Conservation (phyloP, 345 rosid species). For the Boechera stricta region DNA sequence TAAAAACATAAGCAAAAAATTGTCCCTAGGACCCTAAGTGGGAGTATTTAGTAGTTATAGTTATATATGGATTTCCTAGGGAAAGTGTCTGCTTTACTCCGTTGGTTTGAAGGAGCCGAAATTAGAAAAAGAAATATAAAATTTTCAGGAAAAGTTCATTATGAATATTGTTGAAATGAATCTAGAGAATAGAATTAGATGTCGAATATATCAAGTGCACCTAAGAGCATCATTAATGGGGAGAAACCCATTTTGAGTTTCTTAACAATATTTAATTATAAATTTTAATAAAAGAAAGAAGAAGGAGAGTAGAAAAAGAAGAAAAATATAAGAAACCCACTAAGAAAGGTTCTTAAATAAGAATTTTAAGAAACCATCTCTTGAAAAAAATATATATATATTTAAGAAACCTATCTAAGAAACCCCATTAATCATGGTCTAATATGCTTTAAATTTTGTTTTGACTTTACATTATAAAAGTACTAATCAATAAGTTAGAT, state of each 20-base stretch:
- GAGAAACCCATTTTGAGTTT: too few relatives aligned
- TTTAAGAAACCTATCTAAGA: too few relatives aligned
- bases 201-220: conserved; percentile 18
- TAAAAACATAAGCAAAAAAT: background rate
- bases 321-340: too few relatives aligned
- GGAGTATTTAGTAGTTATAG: background rate
- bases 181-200: conserved; percentile 9
- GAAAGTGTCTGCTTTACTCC: background rate
- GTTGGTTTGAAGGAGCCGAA: background rate
- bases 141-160: background rate
- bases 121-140: background rate
- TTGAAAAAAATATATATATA: too few relatives aligned
- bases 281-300: too few relatives aligned
- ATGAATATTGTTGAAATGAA: conserved; percentile 12
- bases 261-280: too few relatives aligned
- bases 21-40: background rate
- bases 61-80: background rate
- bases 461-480: conserved; percentile 12
- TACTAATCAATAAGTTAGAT: conserved; percentile 13
- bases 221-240: too few relatives aligned
- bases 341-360: too few relatives aligned
- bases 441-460: background rate
- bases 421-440: too few relatives aligned
- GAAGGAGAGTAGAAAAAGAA: too few relatives aligned
- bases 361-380: too few relatives aligned